Conservation (phyloP, 495 filamentous ascomycete species). For the Annulohypoxylon stygium region DNA sequence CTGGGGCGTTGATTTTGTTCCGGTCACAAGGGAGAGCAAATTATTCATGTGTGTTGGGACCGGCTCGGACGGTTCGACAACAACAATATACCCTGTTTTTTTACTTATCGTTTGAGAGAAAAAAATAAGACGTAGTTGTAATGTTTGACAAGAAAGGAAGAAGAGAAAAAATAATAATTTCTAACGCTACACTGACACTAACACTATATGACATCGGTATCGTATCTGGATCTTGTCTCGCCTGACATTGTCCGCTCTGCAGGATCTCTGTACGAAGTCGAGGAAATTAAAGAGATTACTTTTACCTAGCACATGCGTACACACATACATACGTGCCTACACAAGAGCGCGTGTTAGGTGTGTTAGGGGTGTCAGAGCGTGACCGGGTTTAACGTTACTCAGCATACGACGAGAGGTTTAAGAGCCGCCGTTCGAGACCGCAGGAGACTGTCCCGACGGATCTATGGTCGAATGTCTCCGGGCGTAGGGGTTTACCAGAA, state of each 20-base stretch:
- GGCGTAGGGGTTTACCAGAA: slow-evolving; percentile 2
- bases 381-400: slow-evolving; percentile 43
- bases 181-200: neutral
- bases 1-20: slow-evolving; percentile 8
- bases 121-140: neutral
- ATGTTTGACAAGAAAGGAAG: slow-evolving; percentile 16
- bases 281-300: slow-evolving; percentile 2
- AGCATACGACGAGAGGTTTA: slow-evolving; percentile 20
- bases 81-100: slow-evolving; percentile 44
- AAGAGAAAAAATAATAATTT: neutral
- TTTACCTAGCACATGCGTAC: no score
- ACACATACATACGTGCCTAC: no score
- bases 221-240: neutral
- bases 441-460: slow-evolving; percentile 34
- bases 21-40: slow-evolving; percentile 38
- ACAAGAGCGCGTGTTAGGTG: neutral
- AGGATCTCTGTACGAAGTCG: slow-evolving; percentile 17
- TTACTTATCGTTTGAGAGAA: slow-evolving; percentile 26
- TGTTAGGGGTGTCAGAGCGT: slow-evolving; percentile 14
- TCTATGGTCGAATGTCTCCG: slow-evolving; percentile 35
- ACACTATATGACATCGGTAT: neutral
- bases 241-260: neutral
- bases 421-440: slow-evolving; percentile 36
- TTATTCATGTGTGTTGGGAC: slow-evolving; percentile 32
- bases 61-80: slow-evolving; percentile 27